Evolutionary conservation across 2,329 filamentous ascomycete species (phyloP).

Genomic region (Talaromyces sp.): DNA sequence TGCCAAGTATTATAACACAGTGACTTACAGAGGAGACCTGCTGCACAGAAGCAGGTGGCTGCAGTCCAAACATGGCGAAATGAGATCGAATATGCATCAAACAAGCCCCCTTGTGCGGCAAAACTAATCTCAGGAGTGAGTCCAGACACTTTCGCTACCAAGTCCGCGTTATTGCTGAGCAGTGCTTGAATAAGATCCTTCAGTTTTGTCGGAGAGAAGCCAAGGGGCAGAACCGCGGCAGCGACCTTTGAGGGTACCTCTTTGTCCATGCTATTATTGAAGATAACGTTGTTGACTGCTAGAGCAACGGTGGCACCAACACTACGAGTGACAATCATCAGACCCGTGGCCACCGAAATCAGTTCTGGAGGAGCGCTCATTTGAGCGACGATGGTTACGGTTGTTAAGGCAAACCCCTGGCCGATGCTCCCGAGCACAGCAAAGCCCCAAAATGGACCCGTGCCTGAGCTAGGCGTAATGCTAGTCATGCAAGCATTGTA

Average conservation of each 20-base stretch:
- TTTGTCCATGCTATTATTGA: not conserved
- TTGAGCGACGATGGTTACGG: not conserved
- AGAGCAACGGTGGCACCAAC: not conserved
- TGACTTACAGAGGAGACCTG: not conserved
- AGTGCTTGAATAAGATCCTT: not conserved
- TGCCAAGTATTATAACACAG: too few relatives aligned
- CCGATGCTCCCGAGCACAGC: not conserved
- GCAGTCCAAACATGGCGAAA: not conserved
- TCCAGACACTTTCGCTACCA: not conserved
- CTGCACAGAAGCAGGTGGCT: not conserved
- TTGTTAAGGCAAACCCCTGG: not conserved
- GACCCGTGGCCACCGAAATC: not conserved
- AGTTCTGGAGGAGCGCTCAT: not conserved
- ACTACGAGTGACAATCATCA: not conserved
- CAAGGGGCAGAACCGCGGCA: not conserved
- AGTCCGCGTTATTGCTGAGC: too few relatives aligned
- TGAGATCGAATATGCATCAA: not conserved
- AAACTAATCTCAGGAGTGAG: not conserved
- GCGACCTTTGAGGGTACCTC: not conserved
- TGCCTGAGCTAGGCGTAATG: not conserved
- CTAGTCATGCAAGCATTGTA: not conserved
- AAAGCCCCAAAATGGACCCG: not conserved
- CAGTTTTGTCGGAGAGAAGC: not conserved
- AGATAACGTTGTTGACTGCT: not conserved
- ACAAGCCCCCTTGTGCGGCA: not conserved